These are phyloP conservation scores for Inga oerstediana DNA, from an alignment of 306 rosid genomes.

Conservation along the genomic window DNA sequence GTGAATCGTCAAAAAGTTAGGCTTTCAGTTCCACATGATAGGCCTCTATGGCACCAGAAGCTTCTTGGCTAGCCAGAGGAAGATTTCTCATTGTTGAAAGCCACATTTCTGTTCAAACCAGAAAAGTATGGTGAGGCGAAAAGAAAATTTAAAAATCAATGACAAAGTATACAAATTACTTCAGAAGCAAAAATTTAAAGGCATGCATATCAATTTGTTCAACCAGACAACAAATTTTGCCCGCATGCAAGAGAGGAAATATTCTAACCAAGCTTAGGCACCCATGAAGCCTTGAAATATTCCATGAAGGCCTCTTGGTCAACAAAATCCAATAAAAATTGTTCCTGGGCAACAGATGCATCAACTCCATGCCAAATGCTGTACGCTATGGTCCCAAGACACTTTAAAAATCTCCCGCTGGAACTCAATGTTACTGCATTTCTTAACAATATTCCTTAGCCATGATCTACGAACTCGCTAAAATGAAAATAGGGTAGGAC, in stretches of 20 bases:
- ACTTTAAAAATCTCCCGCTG: slow-evolving; percentile 83
- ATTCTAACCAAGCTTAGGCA: slow-evolving; percentile 85
- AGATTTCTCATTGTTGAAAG: slow-evolving; percentile 1
- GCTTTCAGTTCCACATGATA: slow-evolving; percentile 7
- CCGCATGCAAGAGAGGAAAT: slow-evolving; percentile 38
- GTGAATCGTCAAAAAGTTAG: neutral
- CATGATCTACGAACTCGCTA: slow-evolving; percentile 95
- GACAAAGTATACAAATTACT: neutral
- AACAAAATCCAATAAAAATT: slow-evolving; percentile 71
- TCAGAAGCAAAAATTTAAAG: neutral
- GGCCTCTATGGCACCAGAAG: slow-evolving; percentile 3
- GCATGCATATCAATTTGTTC: neutral
- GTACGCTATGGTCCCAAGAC: slow-evolving; percentile 65
- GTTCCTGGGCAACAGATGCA: slow-evolving; percentile 56
- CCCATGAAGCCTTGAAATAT: slow-evolving; percentile 79
- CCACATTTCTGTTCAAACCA: neutral
- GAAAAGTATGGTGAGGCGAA: neutral
- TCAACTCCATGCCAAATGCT: slow-evolving; percentile 71
- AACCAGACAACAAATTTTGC: neutral
- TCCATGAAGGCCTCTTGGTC: slow-evolving; percentile 88
- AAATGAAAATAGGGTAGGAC: slow-evolving; percentile 81
- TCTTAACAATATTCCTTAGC: slow-evolving; percentile 82
- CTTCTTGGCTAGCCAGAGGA: slow-evolving; percentile 5
- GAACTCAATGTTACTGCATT: slow-evolving; percentile 74
- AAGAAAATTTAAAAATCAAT: neutral